Evolutionary conservation across 495 filamentous ascomycete genomes (phyloP), one percentile per base, ranked within the genome.

Genomic region (Daldinia childiae): DNA sequence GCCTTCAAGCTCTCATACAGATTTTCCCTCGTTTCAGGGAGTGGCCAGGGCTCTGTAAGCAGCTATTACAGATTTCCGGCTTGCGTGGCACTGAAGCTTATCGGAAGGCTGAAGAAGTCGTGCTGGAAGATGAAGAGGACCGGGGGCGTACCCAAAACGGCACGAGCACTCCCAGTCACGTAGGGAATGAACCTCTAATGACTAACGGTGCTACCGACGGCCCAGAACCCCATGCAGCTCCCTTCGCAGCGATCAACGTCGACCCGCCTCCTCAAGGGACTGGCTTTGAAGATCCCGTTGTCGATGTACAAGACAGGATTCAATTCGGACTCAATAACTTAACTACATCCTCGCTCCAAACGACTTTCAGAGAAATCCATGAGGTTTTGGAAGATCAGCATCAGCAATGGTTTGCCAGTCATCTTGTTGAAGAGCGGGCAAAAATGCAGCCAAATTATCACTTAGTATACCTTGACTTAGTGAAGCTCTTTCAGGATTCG

Each of bases 361-460:
- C 89, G 32, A 98, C 97, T 77, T 88, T 92, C 68, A 83, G 83
- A 41, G 93, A 95, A 61, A 85, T 99, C 19, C 90, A 86, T 38
- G 90, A 95, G 36, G 87, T 91, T 29, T 75, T 98, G 57, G 87
- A 93, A 45, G 88, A 92, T 59, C 87, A 89, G 63, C 90, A 97
- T 76, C 91, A 95, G 73, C 92, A 95, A 76, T 99, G 95, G 95
- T 98, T 99, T 72, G 95, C 95, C 8, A 88, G 87, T 17, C 96
- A 97, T 76, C 82, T 99, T n/a, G 95, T 99, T 11, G 94, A 97
- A 74, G 92, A 97, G 77, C 93, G 95, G 14, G 96, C 95, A 11
- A 98, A 97, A 81, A 86, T 95, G 82, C 94, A 99, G 75, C 94
- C 94, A 4, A 99, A 98, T 74, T 97, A 93, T 77, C 95, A 99